Base-by-base conservation (phyloP, 345 rosid species). In the Carallia brachiata region DNA sequence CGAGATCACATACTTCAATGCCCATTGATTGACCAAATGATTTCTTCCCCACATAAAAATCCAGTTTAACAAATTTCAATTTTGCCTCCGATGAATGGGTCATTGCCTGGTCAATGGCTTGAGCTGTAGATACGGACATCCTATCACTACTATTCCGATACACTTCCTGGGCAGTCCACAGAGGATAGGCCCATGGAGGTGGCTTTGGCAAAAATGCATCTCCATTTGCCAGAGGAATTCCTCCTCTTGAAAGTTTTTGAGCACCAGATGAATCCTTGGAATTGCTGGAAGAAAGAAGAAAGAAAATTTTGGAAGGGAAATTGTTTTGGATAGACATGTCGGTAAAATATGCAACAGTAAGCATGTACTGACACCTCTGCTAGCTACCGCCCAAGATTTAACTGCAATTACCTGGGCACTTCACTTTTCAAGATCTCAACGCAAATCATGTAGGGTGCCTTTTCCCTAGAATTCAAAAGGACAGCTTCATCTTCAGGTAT, bases 181-280 rank as follows among this genome's bases (percentile, higher is more conserved):
- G 83, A 72, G 99, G 99, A 88, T 88, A 96, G 70, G 99, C 99
- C 99, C 98, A 96, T 53, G 99, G 96, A 77, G 99, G 99, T 47
- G 99, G 99, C 85, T 89, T 90, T 36, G 79, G 98, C 83, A 92
- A 73, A 79, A 95, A 83, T 72, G 91, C 99, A 83, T 96, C 98
- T 71, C 99, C 94, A 76, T 92, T 90, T 67, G 99, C 99, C 50
- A 96, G 85, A 70, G 99, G 99, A 79, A 96, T 96, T 23, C 99
- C 99, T 71, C 97, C 98, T 79, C 83, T 89, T 60, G 96, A 96
- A 73, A 92, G 89, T 83, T 96, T 96, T 70, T 96, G 97, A 75
- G 85, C 69, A 78, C 87, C 85, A 61, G 87, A 75, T 70, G 87
- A 47, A 67, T 87, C 99, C 91, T 80, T 96, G 15, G 79, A 79